These are phyloP conservation scores for Candida tunisiensis DNA, from an alignment of 1,139 yeast genomes.

Conservation along the genomic window DNA sequence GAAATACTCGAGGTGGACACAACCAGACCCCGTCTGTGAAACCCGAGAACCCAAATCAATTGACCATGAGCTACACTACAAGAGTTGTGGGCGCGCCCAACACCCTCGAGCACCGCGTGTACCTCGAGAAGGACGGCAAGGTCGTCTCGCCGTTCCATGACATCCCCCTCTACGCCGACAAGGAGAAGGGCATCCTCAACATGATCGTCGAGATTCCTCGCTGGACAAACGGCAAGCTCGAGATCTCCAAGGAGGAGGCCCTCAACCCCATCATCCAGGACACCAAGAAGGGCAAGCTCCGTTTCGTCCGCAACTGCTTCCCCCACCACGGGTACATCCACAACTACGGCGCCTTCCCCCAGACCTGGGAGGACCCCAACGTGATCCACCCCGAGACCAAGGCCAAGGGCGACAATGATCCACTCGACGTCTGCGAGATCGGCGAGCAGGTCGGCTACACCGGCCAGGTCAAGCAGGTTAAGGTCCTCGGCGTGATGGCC, in stretches of 20 bases:
- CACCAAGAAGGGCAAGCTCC: slow-evolving; percentile 72
- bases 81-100: slow-evolving; percentile 84
- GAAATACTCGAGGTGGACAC: neutral
- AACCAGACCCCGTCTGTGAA: neutral
- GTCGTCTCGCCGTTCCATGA: slow-evolving; percentile 81
- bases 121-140: slow-evolving; percentile 41
- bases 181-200: slow-evolving; percentile 46
- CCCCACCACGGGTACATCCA: slow-evolving; percentile 95
- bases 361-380: slow-evolving; percentile 83
- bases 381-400: slow-evolving; percentile 27
- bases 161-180: slow-evolving; percentile 59
- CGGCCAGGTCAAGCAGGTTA: slow-evolving; percentile 70
- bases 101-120: slow-evolving; percentile 83
- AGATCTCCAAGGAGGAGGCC: slow-evolving; percentile 55
- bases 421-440: slow-evolving; percentile 90
- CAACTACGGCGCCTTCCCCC: slow-evolving; percentile 97
- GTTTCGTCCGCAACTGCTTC: slow-evolving; percentile 80
- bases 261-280: slow-evolving; percentile 91
- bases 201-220: slow-evolving; percentile 94
- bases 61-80: slow-evolving; percentile 16
- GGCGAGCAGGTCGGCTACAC: slow-evolving; percentile 51
- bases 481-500: slow-evolving; percentile 86
- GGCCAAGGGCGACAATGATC: slow-evolving; percentile 85
- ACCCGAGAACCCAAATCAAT: too few species aligned
- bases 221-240: slow-evolving; percentile 90